Conservation (phyloP, 192 early-diverging fungal genomes). For the Coemansia sp. region DNA sequence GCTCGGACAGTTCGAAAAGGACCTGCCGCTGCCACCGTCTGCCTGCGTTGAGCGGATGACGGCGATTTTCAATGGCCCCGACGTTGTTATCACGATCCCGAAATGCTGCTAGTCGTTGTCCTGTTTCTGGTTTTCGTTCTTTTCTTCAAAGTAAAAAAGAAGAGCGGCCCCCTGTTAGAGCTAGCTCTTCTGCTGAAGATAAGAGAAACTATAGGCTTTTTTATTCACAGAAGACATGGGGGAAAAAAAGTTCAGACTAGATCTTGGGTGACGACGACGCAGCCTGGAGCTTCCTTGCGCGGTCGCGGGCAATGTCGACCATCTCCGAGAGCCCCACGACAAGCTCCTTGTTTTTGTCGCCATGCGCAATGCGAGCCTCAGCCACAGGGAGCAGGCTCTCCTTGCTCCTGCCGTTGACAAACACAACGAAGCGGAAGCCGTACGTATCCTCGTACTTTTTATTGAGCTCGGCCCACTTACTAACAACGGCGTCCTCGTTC, state of each 20-base stretch:
- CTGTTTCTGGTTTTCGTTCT: not conserved
- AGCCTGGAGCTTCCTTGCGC: conserved; percentile 67
- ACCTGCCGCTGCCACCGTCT: conserved; percentile 41
- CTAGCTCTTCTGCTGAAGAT: not conserved
- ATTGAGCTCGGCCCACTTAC: conserved; percentile 65
- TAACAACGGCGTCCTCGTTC: conserved; percentile 61
- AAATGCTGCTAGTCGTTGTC: conserved; percentile 2
- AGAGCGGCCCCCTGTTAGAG: too few relatives aligned
- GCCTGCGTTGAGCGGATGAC: conserved; percentile 41
- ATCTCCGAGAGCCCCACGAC: conserved; percentile 73
- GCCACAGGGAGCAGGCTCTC: conserved; percentile 77
- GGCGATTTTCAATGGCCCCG: conserved; percentile 17
- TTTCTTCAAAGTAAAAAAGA: not conserved
- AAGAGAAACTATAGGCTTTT: not conserved
- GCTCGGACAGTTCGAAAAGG: conserved; percentile 58
- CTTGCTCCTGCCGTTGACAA: conserved; percentile 77
- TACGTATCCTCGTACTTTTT: conserved; percentile 72
- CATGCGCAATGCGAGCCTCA: conserved; percentile 66
- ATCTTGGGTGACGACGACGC: conserved; percentile 29
- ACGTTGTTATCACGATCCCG: conserved; percentile 36
- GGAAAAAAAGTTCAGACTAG: conserved; percentile 1
- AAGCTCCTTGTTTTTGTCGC: conserved; percentile 67
- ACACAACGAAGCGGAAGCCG: conserved; percentile 83
- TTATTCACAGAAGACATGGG: conserved; percentile 3
- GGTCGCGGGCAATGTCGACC: conserved; percentile 80